These are phyloP conservation scores for Echium plantagineum DNA, from an alignment of 257 asterid species.

Conservation along the genomic window DNA sequence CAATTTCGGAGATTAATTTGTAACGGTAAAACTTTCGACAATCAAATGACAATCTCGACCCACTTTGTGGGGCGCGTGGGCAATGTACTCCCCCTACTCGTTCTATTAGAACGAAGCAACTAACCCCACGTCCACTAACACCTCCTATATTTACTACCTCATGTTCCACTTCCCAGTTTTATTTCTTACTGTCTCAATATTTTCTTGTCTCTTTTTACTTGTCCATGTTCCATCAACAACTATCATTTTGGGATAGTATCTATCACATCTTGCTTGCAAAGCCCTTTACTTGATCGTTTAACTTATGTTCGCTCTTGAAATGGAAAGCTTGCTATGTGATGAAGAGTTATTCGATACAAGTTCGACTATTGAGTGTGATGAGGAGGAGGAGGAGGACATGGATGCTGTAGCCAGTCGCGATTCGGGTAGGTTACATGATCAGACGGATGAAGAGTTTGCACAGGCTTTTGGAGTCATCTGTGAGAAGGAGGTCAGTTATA, in stretches of 20 bases:
- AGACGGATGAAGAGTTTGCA: slow-evolving; percentile 28
- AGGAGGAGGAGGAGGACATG: neutral
- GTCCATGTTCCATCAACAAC: too few species aligned
- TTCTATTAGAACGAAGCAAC: neutral
- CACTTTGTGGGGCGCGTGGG: too few species aligned
- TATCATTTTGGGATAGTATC: too few species aligned
- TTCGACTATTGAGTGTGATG: slow-evolving; percentile 5
- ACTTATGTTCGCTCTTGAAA: neutral
- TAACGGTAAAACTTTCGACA: too few species aligned
- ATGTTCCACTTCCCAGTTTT: too few species aligned
- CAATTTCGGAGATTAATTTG: too few species aligned
- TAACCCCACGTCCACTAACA: neutral
- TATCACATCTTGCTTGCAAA: neutral
- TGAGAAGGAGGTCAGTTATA: slow-evolving; percentile 28
- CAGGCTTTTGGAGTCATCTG: slow-evolving; percentile 21
- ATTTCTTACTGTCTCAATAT: too few species aligned
- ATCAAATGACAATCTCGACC: too few species aligned
- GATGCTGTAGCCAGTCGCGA: neutral
- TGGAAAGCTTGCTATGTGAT: slow-evolving; percentile 48
- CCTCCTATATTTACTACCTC: neutral
- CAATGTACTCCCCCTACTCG: too few species aligned
- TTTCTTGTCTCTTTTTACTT: too few species aligned
- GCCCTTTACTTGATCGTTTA: neutral
- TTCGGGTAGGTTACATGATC: neutral
- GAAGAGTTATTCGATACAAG: slow-evolving; percentile 49